Conservation (phyloP, 164 flowering plant genomes). For the Piper betle region DNA sequence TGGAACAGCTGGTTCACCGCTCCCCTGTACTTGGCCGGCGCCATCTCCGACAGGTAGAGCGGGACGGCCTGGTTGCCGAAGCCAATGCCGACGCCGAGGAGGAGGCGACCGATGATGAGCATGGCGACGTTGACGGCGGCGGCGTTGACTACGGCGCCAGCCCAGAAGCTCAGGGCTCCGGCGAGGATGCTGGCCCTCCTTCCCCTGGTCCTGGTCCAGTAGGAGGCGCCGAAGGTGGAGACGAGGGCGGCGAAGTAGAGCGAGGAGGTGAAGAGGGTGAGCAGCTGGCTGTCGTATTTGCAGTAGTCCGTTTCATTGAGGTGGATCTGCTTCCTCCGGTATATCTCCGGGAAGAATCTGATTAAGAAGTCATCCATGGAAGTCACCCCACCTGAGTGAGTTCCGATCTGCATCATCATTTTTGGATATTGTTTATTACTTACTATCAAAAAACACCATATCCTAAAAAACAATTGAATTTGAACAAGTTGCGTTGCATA, state of each 20-base stretch:
- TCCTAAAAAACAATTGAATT: too few relatives aligned
- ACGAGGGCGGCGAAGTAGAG: conserved; percentile 57
- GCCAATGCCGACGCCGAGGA: conserved; percentile 66
- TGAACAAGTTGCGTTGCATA: too few relatives aligned
- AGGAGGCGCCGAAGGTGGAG: conserved; percentile 36
- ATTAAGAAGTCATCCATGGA: conserved; percentile 52
- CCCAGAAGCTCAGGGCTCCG: conserved; percentile 50
- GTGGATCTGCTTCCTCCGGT: conserved; percentile 22
- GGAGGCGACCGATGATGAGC: conserved; percentile 69
- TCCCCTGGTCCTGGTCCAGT: conserved; percentile 31
- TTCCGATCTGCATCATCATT: too few relatives aligned
- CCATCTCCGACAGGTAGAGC: conserved; percentile 54
- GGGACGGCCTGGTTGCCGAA: conserved; percentile 70
- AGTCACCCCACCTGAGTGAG: conserved; percentile 51
- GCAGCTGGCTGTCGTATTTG: conserved; percentile 35
- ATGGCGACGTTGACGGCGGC: conserved; percentile 39
- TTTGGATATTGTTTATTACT: too few relatives aligned
- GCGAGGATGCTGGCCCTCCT: conserved; percentile 43
- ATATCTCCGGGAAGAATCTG: conserved; percentile 44
- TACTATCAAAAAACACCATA: too few relatives aligned
- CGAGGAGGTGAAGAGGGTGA: conserved; percentile 64
- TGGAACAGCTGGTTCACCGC: conserved; percentile 58
- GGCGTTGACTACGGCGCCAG: conserved; percentile 43
- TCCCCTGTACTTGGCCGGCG: conserved; percentile 64
- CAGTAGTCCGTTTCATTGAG: conserved; percentile 39